These are phyloP conservation scores for Candida loeiensis DNA, from an alignment of 805 yeast species.

Conservation along the genomic window DNA sequence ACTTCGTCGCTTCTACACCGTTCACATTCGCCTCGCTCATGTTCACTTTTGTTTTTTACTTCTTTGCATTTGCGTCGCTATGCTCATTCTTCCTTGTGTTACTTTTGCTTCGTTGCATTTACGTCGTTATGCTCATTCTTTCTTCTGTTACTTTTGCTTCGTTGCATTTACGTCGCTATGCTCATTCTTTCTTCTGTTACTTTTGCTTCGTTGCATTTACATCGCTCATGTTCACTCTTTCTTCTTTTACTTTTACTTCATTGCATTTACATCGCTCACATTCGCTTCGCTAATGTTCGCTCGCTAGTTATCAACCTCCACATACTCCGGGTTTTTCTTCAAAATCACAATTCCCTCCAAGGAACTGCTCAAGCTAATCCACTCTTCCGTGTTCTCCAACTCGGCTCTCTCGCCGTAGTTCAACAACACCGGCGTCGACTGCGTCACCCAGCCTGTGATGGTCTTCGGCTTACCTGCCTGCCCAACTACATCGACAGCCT, in stretches of 20 bases:
- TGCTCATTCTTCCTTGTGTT: too few species aligned
- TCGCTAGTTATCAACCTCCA: conserved; percentile 50
- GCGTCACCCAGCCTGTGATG: conserved; percentile 99
- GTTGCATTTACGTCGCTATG: too few species aligned
- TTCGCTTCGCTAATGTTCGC: neutral
- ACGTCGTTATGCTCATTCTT: too few species aligned
- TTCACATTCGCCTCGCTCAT: too few species aligned
- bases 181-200: too few species aligned
- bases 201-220: too few species aligned
- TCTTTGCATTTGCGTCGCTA: too few species aligned
- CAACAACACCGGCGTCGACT: conserved; percentile 91
- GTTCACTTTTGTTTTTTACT: too few species aligned
- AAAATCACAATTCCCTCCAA: conserved; percentile 92
- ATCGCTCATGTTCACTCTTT: neutral
- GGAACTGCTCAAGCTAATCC: conserved; percentile 72
- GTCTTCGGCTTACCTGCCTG: conserved; percentile 99
- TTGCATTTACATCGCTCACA: neutral
- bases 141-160: too few species aligned
- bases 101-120: too few species aligned
- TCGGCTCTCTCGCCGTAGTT: conserved; percentile 97
- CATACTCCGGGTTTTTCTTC: conserved; percentile 83
- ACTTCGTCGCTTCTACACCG: too few species aligned
- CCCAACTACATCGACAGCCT: conserved; percentile 97
- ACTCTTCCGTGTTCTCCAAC: conserved; percentile 84
- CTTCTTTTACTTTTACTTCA: neutral